These are phyloP conservation scores for Patellifolia procumbens DNA, from an alignment of 179 eudicot genomes.

Conservation along the genomic window DNA sequence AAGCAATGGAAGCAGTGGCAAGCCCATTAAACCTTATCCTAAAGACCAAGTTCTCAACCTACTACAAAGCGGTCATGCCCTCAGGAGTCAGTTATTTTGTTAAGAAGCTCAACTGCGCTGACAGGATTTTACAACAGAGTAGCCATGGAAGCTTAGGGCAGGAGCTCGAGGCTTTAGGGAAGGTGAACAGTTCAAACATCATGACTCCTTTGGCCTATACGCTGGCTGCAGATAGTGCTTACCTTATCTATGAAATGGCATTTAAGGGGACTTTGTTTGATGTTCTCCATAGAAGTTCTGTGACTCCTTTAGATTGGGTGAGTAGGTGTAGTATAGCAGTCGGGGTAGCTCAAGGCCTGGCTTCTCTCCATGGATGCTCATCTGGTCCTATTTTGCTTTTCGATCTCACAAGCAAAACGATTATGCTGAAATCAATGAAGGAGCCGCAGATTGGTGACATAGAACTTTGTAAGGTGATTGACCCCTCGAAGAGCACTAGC, in stretches of 20 bases:
- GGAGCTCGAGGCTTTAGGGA: constrained; percentile 62
- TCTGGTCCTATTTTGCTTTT: constrained; percentile 69
- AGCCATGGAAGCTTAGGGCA: constrained; percentile 53
- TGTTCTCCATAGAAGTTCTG: constrained; percentile 52
- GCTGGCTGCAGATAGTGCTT: constrained; percentile 61
- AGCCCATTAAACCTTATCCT: constrained; percentile 43
- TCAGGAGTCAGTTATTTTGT: constrained; percentile 68
- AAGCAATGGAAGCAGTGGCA: constrained; percentile 64
- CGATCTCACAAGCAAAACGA: constrained; percentile 65
- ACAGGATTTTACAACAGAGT: constrained; percentile 56
- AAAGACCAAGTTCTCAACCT: constrained; percentile 66
- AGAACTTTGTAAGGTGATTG: constrained; percentile 84
- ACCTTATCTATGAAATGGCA: constrained; percentile 64
- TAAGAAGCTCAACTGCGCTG: constrained; percentile 76
- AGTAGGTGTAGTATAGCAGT: constrained; percentile 80
- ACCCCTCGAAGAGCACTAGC: constrained; percentile 69
- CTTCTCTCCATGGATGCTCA: constrained; percentile 71
- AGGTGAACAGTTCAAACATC: constrained; percentile 70
- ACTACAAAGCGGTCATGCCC: constrained; percentile 78
- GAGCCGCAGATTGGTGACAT: constrained; percentile 88
- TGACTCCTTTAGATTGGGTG: constrained; percentile 65
- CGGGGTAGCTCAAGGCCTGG: constrained; percentile 81
- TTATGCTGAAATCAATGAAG: constrained; percentile 66
- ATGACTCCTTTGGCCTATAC: constrained; percentile 86
- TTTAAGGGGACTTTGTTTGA: constrained; percentile 65